These are phyloP conservation scores for Entomortierella parvispora DNA, from an alignment of 192 early-diverging fungal genomes.

Conservation along the genomic window DNA sequence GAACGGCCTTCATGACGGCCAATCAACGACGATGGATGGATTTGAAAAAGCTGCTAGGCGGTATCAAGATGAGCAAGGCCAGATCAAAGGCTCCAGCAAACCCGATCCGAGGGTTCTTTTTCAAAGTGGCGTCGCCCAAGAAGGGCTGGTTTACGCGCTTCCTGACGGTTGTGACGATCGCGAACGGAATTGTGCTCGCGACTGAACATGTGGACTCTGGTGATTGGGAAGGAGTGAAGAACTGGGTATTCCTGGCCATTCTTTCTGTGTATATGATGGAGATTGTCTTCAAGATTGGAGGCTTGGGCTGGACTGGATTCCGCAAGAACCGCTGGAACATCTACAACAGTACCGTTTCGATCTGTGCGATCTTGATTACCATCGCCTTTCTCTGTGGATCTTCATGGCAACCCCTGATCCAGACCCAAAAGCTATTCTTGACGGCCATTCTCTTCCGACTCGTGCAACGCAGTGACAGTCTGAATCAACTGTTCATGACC, in stretches of 20 bases:
- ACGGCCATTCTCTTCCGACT: constrained; percentile 65
- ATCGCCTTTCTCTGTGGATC: constrained; percentile 24
- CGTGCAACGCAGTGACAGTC: constrained; percentile 63
- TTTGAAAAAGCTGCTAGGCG: constrained; percentile 63
- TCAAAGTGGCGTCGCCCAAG: constrained; percentile 57
- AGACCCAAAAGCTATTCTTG: constrained; percentile 66
- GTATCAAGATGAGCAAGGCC: constrained; percentile 61
- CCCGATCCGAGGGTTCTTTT: constrained; percentile 55
- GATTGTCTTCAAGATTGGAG: constrained; percentile 55
- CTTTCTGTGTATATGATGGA: constrained; percentile 62
- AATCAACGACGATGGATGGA: constrained; percentile 72
- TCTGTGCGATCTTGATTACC: constrained; percentile 49
- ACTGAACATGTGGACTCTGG: constrained; percentile 34
- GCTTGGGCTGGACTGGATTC: constrained; percentile 62
- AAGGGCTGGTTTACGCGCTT: constrained; percentile 56
- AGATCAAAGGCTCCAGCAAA: constrained; percentile 51
- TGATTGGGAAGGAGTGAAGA: constrained; percentile 38
- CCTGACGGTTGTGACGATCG: constrained; percentile 54
- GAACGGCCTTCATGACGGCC: constrained; percentile 65
- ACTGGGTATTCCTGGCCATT: constrained; percentile 54
- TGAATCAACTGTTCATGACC: constrained; percentile 70
- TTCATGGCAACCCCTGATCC: constrained; percentile 40
- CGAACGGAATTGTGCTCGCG: constrained; percentile 59
- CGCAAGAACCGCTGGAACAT: constrained; percentile 63
- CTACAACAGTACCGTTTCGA: constrained; percentile 76